Conservation (phyloP, 371 early-diverging fungal species). For the Chytridium lagenaria region DNA sequence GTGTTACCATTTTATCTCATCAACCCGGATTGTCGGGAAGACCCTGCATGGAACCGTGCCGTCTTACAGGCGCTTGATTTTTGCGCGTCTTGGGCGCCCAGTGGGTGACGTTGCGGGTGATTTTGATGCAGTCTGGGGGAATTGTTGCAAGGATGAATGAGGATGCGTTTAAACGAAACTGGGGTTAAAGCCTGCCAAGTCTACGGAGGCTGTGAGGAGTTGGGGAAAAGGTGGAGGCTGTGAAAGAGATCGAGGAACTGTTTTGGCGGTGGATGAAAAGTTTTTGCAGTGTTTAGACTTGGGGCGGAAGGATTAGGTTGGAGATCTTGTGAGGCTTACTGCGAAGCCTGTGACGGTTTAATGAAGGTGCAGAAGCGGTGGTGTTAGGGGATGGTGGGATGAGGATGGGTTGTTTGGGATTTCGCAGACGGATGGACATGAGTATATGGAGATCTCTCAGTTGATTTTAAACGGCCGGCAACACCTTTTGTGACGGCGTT, state of each 20-base stretch:
- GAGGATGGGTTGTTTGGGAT: slow-evolving; percentile 6
- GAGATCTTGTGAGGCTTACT: slow-evolving; percentile 30
- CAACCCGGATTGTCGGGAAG: slow-evolving; percentile 36
- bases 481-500: slow-evolving; percentile 3
- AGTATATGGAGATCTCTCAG: slow-evolving; percentile 31
- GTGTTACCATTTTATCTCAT: slow-evolving; percentile 27
- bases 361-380: background rate
- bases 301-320: slow-evolving; percentile 31
- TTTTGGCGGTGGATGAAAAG: background rate
- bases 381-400: no score
- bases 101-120: slow-evolving; percentile 8
- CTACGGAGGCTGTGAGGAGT: background rate
- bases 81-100: slow-evolving; percentile 24
- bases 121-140: slow-evolving; percentile 20
- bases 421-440: slow-evolving; percentile 25
- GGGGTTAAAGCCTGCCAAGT: background rate
- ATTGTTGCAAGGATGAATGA: slow-evolving; percentile 10
- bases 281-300: slow-evolving; percentile 22
- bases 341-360: background rate
- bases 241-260: background rate
- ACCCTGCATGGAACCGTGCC: slow-evolving; percentile 25
- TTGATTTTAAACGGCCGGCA: slow-evolving; percentile 17
- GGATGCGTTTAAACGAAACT: no score
- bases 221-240: background rate
- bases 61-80: slow-evolving; percentile 30